Evolutionary conservation across 106 monocot genomes (phyloP).

Genomic region (Allium fistulosum): DNA sequence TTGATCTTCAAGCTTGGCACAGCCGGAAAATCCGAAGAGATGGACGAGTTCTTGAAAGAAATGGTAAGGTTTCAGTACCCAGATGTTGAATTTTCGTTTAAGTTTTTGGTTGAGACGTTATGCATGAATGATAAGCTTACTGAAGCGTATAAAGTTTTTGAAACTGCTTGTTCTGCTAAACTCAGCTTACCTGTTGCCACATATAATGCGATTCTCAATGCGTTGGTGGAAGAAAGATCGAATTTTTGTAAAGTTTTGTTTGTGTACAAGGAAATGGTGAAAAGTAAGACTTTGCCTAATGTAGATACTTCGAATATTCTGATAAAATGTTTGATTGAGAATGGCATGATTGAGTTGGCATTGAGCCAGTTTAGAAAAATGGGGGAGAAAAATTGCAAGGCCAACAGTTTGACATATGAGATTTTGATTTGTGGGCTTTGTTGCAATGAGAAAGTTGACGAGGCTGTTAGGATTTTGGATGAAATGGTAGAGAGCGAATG

Average conservation of each 20-base stretch:
- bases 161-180: slow-evolving; percentile 18
- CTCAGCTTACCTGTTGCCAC: slow-evolving; percentile 18
- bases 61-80: slow-evolving; percentile 30
- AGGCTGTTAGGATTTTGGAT: slow-evolving; percentile 33
- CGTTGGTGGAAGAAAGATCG: slow-evolving; percentile 16
- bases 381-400: slow-evolving; percentile 44
- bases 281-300: slow-evolving; percentile 40
- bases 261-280: slow-evolving; percentile 82
- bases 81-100: slow-evolving; percentile 10
- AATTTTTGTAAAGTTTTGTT: slow-evolving; percentile 32
- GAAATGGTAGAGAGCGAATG: slow-evolving; percentile 39
- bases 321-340: slow-evolving; percentile 31
- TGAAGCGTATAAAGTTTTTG: slow-evolving; percentile 39
- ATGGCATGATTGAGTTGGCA: slow-evolving; percentile 37
- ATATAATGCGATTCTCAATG: slow-evolving; percentile 30
- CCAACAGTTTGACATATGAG: slow-evolving; percentile 54
- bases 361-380: slow-evolving; percentile 47
- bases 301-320: slow-evolving; percentile 58
- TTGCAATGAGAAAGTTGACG: slow-evolving; percentile 33
- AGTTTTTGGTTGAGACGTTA: slow-evolving; percentile 21
- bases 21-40: slow-evolving; percentile 15
- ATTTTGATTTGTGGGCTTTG: slow-evolving; percentile 43
- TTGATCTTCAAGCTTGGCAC: slow-evolving; percentile 21
- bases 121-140: slow-evolving; percentile 9
- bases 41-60: slow-evolving; percentile 34